Conservation (phyloP, 176 grass and related monocot species). For the Melocanna baccifera region DNA sequence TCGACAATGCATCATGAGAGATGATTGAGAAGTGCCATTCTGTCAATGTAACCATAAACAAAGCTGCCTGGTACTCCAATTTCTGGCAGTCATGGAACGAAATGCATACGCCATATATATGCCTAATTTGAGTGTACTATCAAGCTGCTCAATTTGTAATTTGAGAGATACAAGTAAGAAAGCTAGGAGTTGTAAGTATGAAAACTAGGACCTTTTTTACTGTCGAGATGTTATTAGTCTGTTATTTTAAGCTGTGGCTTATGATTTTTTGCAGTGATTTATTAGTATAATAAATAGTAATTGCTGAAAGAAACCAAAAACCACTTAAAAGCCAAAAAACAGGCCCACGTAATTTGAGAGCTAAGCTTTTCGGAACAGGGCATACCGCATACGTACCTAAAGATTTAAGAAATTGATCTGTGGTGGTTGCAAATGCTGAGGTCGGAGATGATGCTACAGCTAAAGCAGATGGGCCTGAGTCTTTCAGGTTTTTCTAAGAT, state of each 20-base stretch:
- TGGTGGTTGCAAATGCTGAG: background rate
- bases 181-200: background rate
- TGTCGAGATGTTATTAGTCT: background rate
- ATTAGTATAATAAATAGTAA: too few relatives aligned
- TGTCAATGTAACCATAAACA: slow-evolving; percentile 8
- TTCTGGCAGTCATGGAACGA: background rate
- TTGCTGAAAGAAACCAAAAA: too few relatives aligned
- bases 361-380: background rate
- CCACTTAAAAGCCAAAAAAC: too few relatives aligned
- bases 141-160: background rate
- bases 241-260: too few relatives aligned
- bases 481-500: background rate
- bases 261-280: too few relatives aligned
- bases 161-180: background rate
- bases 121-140: background rate
- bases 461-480: background rate
- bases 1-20: slow-evolving; percentile 9
- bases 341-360: background rate
- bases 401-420: background rate
- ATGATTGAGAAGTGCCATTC: background rate
- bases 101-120: background rate
- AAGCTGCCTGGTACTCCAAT: background rate
- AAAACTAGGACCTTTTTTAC: background rate
- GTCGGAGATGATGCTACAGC: background rate
- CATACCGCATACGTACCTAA: background rate